phyloP scores from a whole-genome alignment of 1,284 basidiomycete species.

The Apiotrichum veenhuisii region DNA sequence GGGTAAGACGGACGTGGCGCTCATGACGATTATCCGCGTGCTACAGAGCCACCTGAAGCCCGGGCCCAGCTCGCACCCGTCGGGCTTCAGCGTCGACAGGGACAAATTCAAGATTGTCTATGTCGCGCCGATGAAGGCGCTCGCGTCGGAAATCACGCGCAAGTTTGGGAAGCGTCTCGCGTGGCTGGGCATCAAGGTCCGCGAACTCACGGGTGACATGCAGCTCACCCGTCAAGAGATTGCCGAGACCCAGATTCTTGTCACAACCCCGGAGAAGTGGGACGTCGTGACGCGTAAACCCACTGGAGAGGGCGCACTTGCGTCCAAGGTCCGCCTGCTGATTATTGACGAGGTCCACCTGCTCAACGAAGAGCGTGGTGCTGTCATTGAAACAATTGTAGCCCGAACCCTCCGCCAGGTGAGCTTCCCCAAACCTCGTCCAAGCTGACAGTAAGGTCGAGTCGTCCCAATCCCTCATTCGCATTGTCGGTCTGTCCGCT shows the following conservation, averaged over 20 bases:
- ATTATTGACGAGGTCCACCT: conserved; percentile 99
- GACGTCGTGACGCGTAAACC: conserved; percentile 98
- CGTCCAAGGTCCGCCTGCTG: conserved; percentile 83
- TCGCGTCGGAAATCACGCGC: conserved; percentile 91
- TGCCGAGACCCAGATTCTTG: conserved; percentile 93
- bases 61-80: conserved; percentile 43
- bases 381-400: conserved; percentile 98
- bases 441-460: conserved; percentile 63
- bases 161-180: conserved; percentile 87
- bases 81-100: conserved; percentile 59
- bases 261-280: conserved; percentile 99
- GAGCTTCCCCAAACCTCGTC: conserved; percentile 12
- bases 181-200: conserved; percentile 83
- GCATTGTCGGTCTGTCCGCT: conserved; percentile 97
- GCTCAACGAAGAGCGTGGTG: conserved; percentile 94
- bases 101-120: conserved; percentile 95
- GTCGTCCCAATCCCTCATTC: conserved; percentile 91
- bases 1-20: conserved; percentile 99
- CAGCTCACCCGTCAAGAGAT: conserved; percentile 94
- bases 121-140: conserved; percentile 98
- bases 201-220: conserved; percentile 98
- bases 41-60: conserved; percentile 64
- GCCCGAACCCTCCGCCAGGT: conserved; percentile 90
- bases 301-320: conserved; percentile 91
- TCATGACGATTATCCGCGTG: conserved; percentile 87